phyloP scores from a whole-genome alignment of 768 basidiomycete species.

The Suillus subaureus region DNA sequence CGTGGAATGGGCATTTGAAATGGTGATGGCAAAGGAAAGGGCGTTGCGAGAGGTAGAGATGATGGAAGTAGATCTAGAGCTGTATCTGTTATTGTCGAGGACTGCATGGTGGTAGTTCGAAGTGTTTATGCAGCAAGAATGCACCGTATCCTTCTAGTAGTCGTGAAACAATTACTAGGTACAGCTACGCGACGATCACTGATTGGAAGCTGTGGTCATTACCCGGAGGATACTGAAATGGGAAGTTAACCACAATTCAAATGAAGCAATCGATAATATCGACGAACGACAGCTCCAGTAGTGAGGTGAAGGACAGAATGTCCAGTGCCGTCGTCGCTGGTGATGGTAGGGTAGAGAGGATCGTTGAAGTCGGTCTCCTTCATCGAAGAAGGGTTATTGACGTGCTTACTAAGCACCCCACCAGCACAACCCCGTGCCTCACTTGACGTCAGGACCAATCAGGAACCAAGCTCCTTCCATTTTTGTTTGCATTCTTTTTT shows the following conservation, averaged over 20 bases:
- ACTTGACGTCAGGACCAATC: neutral
- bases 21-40: constrained; percentile 26
- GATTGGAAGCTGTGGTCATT: constrained; percentile 9
- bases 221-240: constrained; percentile 9
- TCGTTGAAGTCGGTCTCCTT: neutral
- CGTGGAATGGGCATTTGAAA: constrained; percentile 38
- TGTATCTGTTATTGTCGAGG: constrained; percentile 5
- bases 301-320: neutral
- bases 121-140: neutral
- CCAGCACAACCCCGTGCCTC: neutral
- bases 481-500: constrained; percentile 1
- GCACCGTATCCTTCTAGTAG: neutral
- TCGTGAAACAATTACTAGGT: constrained; percentile 8
- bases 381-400: constrained; percentile 10
- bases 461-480: neutral
- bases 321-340: neutral
- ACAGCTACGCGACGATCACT: constrained; percentile 14
- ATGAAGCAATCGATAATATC: neutral
- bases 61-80: constrained; percentile 12
- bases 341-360: constrained; percentile 1
- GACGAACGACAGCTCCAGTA: neutral
- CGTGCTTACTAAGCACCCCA: constrained; percentile 6
- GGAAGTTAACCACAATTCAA: neutral
- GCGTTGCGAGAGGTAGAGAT: constrained; percentile 21
- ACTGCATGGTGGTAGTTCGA: constrained; percentile 21